A percentile compares a stretch with the other conserved stretches of the same genome.
Evolutionary conservation across 106 monocot genomes (phyloP).

Genomic region (Platanthera guangdongensis): DNA sequence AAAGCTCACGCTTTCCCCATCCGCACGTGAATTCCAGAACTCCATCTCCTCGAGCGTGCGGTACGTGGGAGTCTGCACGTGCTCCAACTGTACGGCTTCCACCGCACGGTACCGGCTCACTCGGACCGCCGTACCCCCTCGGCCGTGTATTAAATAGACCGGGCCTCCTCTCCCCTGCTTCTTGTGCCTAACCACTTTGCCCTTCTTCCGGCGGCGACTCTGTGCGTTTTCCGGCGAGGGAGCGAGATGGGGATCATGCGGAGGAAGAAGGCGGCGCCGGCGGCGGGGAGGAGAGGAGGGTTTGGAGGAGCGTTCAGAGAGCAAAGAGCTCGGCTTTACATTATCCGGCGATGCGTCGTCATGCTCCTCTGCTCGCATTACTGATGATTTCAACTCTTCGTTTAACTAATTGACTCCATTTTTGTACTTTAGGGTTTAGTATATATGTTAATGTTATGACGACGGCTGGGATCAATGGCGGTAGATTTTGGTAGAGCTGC

Average conservation of each 20-base stretch:
- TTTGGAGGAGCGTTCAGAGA: conserved; percentile 3
- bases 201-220: background rate
- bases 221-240: background rate
- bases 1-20: background rate
- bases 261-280: background rate
- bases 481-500: background rate
- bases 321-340: conserved; percentile 11
- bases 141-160: background rate
- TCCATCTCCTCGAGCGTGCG: background rate
- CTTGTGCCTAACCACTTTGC: background rate
- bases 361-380: conserved; percentile 12
- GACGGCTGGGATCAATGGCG: background rate
- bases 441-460: background rate
- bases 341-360: conserved; percentile 5
- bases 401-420: too few species aligned
- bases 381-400: background rate
- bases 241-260: background rate
- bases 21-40: background rate
- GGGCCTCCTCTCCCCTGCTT: background rate
- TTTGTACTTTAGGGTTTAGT: background rate
- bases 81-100: background rate
- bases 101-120: background rate
- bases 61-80: background rate
- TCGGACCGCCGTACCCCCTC: background rate
- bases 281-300: background rate